Percentiles rank a stretch among this genome's conserved stretches.
phyloP scores from a whole-genome alignment of 495 filamentous ascomycete genomes.

The Penicillium maclennaniae region DNA sequence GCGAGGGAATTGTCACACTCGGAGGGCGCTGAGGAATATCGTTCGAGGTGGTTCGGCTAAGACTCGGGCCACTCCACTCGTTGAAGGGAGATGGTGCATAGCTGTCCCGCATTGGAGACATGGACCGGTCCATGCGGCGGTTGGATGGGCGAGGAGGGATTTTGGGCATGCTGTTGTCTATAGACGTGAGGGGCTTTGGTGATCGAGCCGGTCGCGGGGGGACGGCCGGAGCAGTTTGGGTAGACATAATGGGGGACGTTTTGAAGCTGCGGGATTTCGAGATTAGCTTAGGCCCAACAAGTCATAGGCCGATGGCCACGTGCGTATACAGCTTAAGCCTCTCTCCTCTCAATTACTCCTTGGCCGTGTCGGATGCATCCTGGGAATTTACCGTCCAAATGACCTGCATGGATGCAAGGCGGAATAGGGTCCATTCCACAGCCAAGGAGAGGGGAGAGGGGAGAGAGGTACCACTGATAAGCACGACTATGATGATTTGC shows the following conservation, averaged over 20 bases:
- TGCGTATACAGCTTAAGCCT: constrained; percentile 10
- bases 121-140: constrained; percentile 66
- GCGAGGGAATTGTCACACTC: constrained; percentile 75
- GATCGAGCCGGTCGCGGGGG: constrained; percentile 51
- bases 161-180: constrained; percentile 34
- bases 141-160: constrained; percentile 68
- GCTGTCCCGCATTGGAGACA: constrained; percentile 70
- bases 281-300: constrained; percentile 18
- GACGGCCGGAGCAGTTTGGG: constrained; percentile 42
- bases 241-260: constrained; percentile 37
- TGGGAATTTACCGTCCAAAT: constrained; percentile 2
- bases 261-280: constrained; percentile 16
- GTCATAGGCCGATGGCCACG: constrained; percentile 7
- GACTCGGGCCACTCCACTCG: constrained; percentile 50
- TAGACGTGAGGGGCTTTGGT: constrained; percentile 36
- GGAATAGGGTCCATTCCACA: constrained; percentile 1
- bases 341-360: constrained; percentile 1
- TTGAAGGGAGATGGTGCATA: constrained; percentile 86
- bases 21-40: constrained; percentile 59
- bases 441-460: constrained; percentile 7
- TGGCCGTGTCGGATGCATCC: background rate
- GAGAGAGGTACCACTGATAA: constrained; percentile 18
- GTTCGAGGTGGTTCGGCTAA: constrained; percentile 46
- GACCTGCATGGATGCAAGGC: constrained; percentile 16
- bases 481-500: constrained; percentile 14